Base-by-base conservation (phyloP, 352 stramenopile genomes). In the Phytophthora melonis region DNA sequence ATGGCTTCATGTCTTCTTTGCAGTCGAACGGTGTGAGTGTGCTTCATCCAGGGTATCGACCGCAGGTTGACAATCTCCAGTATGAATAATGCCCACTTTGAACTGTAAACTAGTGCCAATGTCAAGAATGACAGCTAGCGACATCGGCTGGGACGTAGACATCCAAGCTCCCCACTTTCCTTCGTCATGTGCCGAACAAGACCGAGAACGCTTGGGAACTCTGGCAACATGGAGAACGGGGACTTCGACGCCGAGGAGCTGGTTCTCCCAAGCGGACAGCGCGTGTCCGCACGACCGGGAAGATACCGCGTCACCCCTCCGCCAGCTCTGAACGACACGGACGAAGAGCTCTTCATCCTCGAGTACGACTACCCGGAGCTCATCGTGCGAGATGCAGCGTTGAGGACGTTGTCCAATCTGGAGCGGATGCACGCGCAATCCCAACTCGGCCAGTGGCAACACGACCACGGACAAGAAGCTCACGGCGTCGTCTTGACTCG, bases 361-460 rank as follows among this genome's bases (percentile, higher is more conserved):
- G 47, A 54, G 47, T 54, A 54, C 47, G 19, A 54, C 47, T 54
- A 54, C 47, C 47, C 47, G 9, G 47, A 54, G 14, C n/a, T 54
- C 47, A 30, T 54, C n/a, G 47, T 54, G 19, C 19, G 47, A 54
- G 47, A 54, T 8, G 19, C 47, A 11, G 47, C 47, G n/a, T n/a
- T 54, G 9, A 25, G 47, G 3, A 8, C 14, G n/a, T 21, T 54
- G 4, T 54, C 18, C 47, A 54, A 27, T 5, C 19, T 54, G 13
- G 47, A 54, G 47, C 10, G 7, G 10, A 16, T 3, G n/a, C n/a
- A 54, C 30, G 19, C 11, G 2, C 47, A 54, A 3, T 18, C 1
- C 9, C 47, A 54, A 27, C 5, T 54, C 8, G 25, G 3, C 9
- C 7, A 54, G 47, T 54, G 47, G 47, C 9, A 30, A 18, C 47